Evolutionary conservation across 2,329 filamentous ascomycete genomes (phyloP).

Genomic region (Ophiostoma australiae): DNA sequence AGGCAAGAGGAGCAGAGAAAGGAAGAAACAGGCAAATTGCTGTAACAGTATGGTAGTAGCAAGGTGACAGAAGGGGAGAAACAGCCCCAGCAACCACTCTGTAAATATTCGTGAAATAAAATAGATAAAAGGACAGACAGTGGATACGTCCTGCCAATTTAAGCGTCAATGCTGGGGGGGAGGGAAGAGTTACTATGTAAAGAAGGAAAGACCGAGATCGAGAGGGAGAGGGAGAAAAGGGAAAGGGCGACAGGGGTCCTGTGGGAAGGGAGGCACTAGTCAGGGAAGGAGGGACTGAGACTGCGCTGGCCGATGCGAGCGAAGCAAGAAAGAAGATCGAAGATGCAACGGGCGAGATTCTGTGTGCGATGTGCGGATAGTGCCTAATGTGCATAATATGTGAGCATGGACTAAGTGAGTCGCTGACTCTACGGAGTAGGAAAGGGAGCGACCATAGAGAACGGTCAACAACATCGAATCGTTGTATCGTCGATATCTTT

Average conservation of each 20-base stretch:
- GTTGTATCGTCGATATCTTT: neutral
- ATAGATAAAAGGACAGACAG: slow-evolving; percentile 15
- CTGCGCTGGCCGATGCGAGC: neutral
- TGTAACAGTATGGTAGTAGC: slow-evolving; percentile 11
- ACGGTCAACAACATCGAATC: neutral
- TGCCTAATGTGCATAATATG: neutral
- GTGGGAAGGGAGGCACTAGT: slow-evolving; percentile 6
- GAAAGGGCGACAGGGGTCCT: slow-evolving; percentile 6
- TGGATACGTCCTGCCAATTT: slow-evolving; percentile 15
- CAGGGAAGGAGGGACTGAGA: slow-evolving; percentile 7
- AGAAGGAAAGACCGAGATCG: neutral
- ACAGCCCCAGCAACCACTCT: slow-evolving; percentile 21
- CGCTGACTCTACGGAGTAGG: neutral
- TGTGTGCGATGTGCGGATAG: neutral
- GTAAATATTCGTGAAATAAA: neutral
- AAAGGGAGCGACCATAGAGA: neutral
- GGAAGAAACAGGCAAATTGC: slow-evolving; percentile 14
- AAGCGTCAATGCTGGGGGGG: slow-evolving; percentile 4
- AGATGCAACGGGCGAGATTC: neutral
- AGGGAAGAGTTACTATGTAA: neutral
- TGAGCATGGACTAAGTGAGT: neutral
- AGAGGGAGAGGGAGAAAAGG: neutral
- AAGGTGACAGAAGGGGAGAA: slow-evolving; percentile 17
- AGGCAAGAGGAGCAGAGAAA: neutral
- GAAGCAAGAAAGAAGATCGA: neutral